Conservation (phyloP, 192 early-diverging fungal genomes). For the Cladochytrium replicatum region DNA sequence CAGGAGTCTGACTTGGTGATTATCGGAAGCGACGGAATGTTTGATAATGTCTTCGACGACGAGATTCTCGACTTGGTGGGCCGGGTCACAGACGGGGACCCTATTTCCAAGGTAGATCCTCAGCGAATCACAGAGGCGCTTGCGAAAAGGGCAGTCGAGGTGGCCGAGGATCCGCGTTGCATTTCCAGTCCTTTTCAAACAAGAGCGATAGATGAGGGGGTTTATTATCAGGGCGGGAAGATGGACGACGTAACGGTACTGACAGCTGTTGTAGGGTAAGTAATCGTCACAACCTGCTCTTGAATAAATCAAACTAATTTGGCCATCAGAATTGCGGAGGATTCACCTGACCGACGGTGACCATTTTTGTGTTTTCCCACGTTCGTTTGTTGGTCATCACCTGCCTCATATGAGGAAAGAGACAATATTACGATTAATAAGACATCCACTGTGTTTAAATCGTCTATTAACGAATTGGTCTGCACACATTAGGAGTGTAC, state of each 20-base stretch:
- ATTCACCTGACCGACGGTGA: no score
- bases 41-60: slow-evolving; percentile 97
- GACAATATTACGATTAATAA: no score
- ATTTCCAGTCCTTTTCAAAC: slow-evolving; percentile 80
- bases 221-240: slow-evolving; percentile 91
- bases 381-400: no score
- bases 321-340: no score
- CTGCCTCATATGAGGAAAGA: no score
- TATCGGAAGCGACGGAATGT: slow-evolving; percentile 86
- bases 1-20: slow-evolving; percentile 89
- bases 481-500: no score
- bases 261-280: slow-evolving; percentile 69
- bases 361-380: no score
- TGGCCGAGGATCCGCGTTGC: slow-evolving; percentile 70
- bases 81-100: slow-evolving; percentile 1
- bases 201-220: slow-evolving; percentile 87
- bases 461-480: no score
- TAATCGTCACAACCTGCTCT: no score
- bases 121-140: slow-evolving; percentile 70
- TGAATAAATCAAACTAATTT: no score
- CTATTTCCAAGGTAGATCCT: slow-evolving; percentile 42
- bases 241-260: slow-evolving; percentile 90
- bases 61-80: slow-evolving; percentile 86
- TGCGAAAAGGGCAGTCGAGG: slow-evolving; percentile 60
- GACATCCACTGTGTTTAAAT: no score